Evolutionary conservation across 495 filamentous ascomycete species (phyloP).

Genomic region (Talaromyces proteolyticus): DNA sequence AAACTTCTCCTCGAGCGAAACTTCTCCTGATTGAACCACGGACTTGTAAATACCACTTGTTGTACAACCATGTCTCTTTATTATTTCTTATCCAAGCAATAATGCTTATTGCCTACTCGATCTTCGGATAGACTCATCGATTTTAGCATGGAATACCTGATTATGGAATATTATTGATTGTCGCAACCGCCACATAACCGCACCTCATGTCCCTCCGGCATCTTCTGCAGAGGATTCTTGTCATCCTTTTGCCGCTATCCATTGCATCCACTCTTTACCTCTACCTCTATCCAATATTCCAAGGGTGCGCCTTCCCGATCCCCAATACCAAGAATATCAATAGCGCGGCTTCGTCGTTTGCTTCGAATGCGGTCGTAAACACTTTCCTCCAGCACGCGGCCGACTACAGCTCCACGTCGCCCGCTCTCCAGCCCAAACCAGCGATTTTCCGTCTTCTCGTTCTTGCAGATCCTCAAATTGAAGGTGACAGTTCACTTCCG

Average conservation of each 20-base stretch:
- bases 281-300: constrained; percentile 83
- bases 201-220: constrained; percentile 47
- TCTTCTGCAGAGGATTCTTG: constrained; percentile 54
- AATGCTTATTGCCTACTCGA: too few species aligned
- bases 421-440: constrained; percentile 15
- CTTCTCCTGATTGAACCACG: too few species aligned
- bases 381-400: constrained; percentile 42
- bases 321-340: constrained; percentile 23
- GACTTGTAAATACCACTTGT: too few species aligned
- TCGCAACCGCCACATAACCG: not conserved
- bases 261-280: constrained; percentile 67
- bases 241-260: constrained; percentile 64
- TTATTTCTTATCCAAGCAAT: too few species aligned
- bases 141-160: too few species aligned
- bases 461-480: constrained; percentile 90
- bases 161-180: not conserved
- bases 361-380: constrained; percentile 29
- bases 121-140: too few species aligned
- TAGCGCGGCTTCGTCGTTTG: constrained; percentile 3
- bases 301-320: constrained; percentile 74
- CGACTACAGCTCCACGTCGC: constrained; percentile 3
- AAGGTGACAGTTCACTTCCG: constrained; percentile 81
- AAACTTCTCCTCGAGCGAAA: too few species aligned
- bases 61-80: too few species aligned
- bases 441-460: constrained; percentile 79